Percentiles rank a stretch among this genome's conserved stretches.
Evolutionary conservation across 2,329 filamentous ascomycete genomes (phyloP).

Genomic region (Epichloe brachyelytri): DNA sequence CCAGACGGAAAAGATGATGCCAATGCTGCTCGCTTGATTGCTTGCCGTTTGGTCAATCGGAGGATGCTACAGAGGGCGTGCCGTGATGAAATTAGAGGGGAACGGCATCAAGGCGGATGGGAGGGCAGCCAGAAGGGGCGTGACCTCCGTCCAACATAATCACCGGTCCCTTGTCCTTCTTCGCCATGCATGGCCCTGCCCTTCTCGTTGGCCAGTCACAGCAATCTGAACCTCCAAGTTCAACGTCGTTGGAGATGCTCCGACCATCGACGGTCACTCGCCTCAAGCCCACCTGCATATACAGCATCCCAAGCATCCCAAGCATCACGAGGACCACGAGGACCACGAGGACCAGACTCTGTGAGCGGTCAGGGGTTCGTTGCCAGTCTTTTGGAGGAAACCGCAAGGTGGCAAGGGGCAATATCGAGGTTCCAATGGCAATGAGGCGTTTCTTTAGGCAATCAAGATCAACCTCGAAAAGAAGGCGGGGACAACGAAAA

Average conservation of each 20-base stretch:
- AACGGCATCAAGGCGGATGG: not conserved
- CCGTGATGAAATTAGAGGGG: constrained; percentile 4
- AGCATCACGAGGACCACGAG: too few relatives aligned
- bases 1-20: too few relatives aligned
- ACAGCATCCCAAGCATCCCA: not conserved
- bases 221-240: not conserved
- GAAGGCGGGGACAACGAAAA: not conserved
- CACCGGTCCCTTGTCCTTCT: not conserved
- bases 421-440: not conserved
- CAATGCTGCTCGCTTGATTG: too few relatives aligned
- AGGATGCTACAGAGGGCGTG: not conserved
- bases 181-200: not conserved
- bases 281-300: not conserved
- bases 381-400: not conserved
- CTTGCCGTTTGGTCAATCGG: too few relatives aligned
- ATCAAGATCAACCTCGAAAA: not conserved
- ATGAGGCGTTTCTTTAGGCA: not conserved
- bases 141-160: constrained; percentile 2
- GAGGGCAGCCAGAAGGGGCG: not conserved
- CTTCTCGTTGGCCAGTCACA: not conserved
- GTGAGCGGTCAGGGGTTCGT: constrained; percentile 1
- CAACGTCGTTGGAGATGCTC: not conserved
- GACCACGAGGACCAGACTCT: constrained; percentile 3
- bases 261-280: not conserved
- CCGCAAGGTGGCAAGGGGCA: not conserved